Percentiles rank a stretch among this genome's conserved stretches.
These are phyloP conservation scores for Boletus edulis DNA, from an alignment of 768 basidiomycete genomes.

Conservation along the genomic window DNA sequence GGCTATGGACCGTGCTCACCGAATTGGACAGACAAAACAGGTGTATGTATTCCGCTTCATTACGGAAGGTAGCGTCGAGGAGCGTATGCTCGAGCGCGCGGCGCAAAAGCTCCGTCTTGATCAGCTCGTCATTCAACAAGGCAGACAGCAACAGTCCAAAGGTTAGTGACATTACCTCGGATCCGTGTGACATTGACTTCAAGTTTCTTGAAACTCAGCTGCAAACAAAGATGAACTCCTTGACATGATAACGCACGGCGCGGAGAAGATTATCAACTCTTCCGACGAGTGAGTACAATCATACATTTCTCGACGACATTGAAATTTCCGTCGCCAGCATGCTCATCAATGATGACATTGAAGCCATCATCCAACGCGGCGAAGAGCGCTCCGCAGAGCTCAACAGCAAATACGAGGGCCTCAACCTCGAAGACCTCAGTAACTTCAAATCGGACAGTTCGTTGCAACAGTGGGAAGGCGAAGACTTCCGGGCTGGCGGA, in stretches of 20 bases:
- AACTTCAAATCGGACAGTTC: slow-evolving; percentile 96
- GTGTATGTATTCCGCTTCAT: slow-evolving; percentile 89
- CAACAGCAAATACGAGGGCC: slow-evolving; percentile 87
- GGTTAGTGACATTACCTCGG: slow-evolving; percentile 38
- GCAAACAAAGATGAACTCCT: slow-evolving; percentile 94
- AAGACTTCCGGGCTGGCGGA: slow-evolving; percentile 82
- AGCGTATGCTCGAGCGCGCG: slow-evolving; percentile 83
- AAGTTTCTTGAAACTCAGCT: slow-evolving; percentile 41
- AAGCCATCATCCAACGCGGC: slow-evolving; percentile 87
- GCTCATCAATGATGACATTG: slow-evolving; percentile 86
- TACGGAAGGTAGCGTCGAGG: slow-evolving; percentile 86
- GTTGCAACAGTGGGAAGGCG: slow-evolving; percentile 93
- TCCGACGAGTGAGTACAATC: slow-evolving; percentile 56
- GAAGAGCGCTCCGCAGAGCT: slow-evolving; percentile 88
- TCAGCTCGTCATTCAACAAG: slow-evolving; percentile 96
- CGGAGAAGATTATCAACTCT: slow-evolving; percentile 92
- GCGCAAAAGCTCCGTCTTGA: slow-evolving; percentile 94
- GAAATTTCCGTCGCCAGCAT: slow-evolving; percentile 40
- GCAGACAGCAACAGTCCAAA: slow-evolving; percentile 79
- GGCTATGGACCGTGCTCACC: slow-evolving; percentile 97
- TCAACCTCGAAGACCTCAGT: slow-evolving; percentile 91
- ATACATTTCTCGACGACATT: background rate
- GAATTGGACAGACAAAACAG: slow-evolving; percentile 91
- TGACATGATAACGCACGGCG: slow-evolving; percentile 98
- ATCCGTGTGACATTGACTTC: background rate